phyloP scores from a whole-genome alignment of 345 rosid genomes.

The Gossypium raimondii region DNA sequence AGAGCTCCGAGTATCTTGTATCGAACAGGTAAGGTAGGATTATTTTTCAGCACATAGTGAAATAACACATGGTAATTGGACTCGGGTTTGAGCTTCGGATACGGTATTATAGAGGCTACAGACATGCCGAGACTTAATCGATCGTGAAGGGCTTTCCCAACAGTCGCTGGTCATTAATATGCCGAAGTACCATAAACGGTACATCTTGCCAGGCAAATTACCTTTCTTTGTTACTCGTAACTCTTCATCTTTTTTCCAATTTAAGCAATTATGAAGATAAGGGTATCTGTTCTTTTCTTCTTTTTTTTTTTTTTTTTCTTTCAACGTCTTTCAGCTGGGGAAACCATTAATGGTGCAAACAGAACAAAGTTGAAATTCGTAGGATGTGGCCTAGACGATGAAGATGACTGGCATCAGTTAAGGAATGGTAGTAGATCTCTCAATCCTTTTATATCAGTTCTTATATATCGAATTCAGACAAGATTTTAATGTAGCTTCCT shows the following conservation, averaged over 20 bases:
- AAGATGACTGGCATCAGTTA: conserved; percentile 75
- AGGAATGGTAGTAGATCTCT: conserved; percentile 44
- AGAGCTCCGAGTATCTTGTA: conserved; percentile 76
- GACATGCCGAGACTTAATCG: conserved; percentile 78
- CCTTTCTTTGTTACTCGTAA: neutral
- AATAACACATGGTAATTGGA: neutral
- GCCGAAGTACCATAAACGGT: conserved; percentile 82
- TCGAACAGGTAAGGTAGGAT: conserved; percentile 62
- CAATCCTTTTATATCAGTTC: conserved; percentile 4
- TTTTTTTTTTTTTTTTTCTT: conserved; percentile 11
- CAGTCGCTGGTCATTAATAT: conserved; percentile 74
- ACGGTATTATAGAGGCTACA: conserved; percentile 57
- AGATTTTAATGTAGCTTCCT: conserved; percentile 13
- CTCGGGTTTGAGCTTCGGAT: neutral
- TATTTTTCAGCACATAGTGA: neutral
- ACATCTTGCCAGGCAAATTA: conserved; percentile 70
- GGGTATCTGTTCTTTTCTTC: neutral
- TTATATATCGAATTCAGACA: neutral
- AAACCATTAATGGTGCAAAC: conserved; percentile 52
- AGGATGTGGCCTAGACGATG: conserved; percentile 68
- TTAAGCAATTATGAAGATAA: neutral
- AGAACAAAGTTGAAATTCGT: conserved; percentile 47
- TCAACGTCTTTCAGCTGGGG: conserved; percentile 53
- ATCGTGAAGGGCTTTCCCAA: conserved; percentile 78
- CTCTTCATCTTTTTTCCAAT: neutral